A percentile compares a stretch with the other conserved stretches of the same genome.
Conservation (phyloP, 306 rosid genomes). For the Hippophae gyantsensis region DNA sequence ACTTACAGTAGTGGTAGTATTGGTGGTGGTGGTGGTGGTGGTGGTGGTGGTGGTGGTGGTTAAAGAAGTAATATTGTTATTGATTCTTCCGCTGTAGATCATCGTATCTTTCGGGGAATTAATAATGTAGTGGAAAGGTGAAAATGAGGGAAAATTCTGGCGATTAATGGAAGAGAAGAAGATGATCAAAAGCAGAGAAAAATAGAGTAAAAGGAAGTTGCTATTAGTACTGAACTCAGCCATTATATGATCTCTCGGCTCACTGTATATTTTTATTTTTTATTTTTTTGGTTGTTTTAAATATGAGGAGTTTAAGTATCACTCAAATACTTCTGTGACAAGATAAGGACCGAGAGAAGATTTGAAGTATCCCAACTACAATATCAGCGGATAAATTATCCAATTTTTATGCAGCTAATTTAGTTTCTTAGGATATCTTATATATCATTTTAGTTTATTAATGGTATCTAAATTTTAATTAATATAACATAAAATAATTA, state of each 20-base stretch:
- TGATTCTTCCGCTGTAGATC: neutral
- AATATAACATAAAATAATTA: too few relatives aligned
- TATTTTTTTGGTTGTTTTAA: too few relatives aligned
- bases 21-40: neutral
- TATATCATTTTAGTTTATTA: too few relatives aligned
- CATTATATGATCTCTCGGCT: slow-evolving; percentile 10
- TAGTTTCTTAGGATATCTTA: too few relatives aligned
- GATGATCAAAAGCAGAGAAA: slow-evolving; percentile 27
- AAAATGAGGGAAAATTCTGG: slow-evolving; percentile 2
- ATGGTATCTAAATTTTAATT: too few relatives aligned
- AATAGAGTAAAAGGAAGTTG: slow-evolving; percentile 6
- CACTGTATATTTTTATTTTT: too few relatives aligned
- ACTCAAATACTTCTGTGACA: too few relatives aligned
- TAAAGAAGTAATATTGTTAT: neutral
- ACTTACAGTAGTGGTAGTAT: neutral
- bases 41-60: neutral
- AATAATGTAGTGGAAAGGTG: slow-evolving; percentile 3
- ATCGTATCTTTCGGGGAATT: neutral
- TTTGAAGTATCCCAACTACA: too few relatives aligned
- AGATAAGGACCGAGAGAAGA: too few relatives aligned
- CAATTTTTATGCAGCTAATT: too few relatives aligned
- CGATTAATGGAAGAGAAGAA: slow-evolving; percentile 21
- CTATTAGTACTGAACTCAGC: slow-evolving; percentile 4
- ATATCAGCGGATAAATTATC: too few relatives aligned
- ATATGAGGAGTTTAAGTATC: too few relatives aligned